phyloP scores from a whole-genome alignment of 768 basidiomycete species.

The Lentinula boryana region DNA sequence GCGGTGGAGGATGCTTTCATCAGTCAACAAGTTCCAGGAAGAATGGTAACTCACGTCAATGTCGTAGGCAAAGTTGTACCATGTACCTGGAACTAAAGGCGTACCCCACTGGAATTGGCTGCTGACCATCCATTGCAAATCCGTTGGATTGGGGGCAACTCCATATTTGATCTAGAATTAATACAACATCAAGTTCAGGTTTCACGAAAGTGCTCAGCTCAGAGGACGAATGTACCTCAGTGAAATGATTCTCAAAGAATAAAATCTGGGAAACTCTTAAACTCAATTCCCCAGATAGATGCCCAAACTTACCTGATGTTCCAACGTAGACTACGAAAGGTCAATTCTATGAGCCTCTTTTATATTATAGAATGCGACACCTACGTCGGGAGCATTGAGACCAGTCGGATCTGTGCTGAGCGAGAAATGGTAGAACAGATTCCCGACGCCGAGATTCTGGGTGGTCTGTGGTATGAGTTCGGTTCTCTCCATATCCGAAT shows the following conservation, averaged over 20 bases:
- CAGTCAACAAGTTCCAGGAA: neutral
- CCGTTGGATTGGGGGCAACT: conserved; percentile 38
- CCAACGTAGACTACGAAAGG: conserved; percentile 35
- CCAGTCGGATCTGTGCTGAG: conserved; percentile 34
- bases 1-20: neutral
- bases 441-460: conserved; percentile 49
- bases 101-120: conserved; percentile 43
- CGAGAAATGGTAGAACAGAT: conserved; percentile 61
- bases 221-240: conserved; percentile 30
- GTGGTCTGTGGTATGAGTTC: conserved; percentile 33
- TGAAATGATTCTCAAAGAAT: conserved; percentile 63
- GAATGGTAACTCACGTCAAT: conserved; percentile 38
- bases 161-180: conserved; percentile 47
- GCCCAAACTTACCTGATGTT: conserved; percentile 41
- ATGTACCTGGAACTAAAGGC: conserved; percentile 43
- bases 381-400: conserved; percentile 44
- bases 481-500: conserved; percentile 42
- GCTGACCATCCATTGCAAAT: conserved; percentile 48
- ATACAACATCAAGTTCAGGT: neutral
- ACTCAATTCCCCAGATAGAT: neutral
- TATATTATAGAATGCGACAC: conserved; percentile 9
- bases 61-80: conserved; percentile 66
- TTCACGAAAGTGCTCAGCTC: neutral
- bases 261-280: conserved; percentile 19
- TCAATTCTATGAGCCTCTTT: neutral